phyloP scores from a whole-genome alignment of 2,329 filamentous ascomycete genomes.

The Polytolypa hystricis region DNA sequence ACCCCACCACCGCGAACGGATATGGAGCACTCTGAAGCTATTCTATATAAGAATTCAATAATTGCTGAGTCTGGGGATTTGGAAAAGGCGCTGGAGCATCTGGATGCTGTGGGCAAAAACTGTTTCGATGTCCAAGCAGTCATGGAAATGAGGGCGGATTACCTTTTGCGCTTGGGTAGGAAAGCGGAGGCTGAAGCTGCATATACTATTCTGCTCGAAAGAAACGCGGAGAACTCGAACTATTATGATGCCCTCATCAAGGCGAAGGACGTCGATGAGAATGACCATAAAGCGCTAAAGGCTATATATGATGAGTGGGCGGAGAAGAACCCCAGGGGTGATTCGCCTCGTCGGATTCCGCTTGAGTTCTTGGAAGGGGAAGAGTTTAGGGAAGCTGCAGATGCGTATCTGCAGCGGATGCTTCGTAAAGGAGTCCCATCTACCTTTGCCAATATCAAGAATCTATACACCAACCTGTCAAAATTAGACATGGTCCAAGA shows the following conservation, averaged over 20 bases:
- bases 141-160: conserved; percentile 75
- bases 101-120: conserved; percentile 64
- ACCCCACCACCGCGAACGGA: conserved; percentile 63
- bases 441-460: conserved; percentile 92
- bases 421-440: conserved; percentile 88
- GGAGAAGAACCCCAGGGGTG: conserved; percentile 67
- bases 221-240: conserved; percentile 74
- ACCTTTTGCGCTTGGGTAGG: conserved; percentile 64
- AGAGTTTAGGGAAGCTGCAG: conserved; percentile 66
- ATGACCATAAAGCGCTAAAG: conserved; percentile 54
- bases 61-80: conserved; percentile 83
- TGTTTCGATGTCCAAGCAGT: conserved; percentile 76
- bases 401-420: conserved; percentile 71
- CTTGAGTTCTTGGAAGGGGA: conserved; percentile 80
- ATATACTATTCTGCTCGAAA: conserved; percentile 68
- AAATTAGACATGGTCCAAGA: conserved; percentile 70
- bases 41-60: conserved; percentile 88
- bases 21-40: conserved; percentile 84
- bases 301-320: conserved; percentile 74
- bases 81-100: conserved; percentile 72
- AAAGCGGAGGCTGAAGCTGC: conserved; percentile 72
- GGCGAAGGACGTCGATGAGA: conserved; percentile 51
- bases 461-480: conserved; percentile 65
- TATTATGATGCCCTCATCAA: conserved; percentile 75
- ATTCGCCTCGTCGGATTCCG: conserved; percentile 75